Conservation (phyloP, 73 alveolate species). For the Tetrahymena thermophila region DNA sequence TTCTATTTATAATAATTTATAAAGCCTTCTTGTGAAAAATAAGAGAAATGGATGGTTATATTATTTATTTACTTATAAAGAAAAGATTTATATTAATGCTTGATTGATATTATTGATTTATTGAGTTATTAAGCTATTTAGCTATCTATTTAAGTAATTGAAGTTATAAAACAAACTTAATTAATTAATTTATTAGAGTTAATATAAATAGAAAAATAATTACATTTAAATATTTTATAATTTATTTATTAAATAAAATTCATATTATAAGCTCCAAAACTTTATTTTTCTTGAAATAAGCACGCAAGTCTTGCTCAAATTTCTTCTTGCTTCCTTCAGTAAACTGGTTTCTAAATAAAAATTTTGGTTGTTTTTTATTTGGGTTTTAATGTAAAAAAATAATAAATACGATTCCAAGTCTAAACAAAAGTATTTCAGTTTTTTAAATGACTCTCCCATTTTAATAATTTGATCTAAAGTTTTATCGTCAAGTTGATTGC, state of each 20-base stretch:
- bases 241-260: too few species aligned
- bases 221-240: too few species aligned
- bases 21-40: not conserved
- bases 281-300: not conserved
- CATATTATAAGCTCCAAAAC: not conserved
- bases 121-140: too few species aligned
- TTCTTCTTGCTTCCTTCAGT: not conserved
- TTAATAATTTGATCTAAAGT: not conserved
- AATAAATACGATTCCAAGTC: not conserved
- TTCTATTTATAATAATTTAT: not conserved
- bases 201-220: too few species aligned
- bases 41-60: not conserved
- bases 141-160: too few species aligned
- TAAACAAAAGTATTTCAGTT: not conserved
- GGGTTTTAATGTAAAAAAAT: not conserved
- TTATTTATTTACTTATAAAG: too few species aligned
- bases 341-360: not conserved
- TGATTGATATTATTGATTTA: too few species aligned
- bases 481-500: not conserved
- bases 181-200: too few species aligned
- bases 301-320: not conserved
- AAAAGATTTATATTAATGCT: too few species aligned
- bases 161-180: too few species aligned
- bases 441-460: not conserved
- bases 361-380: too few species aligned